Base-by-base conservation (phyloP, 225 moss, liverwort and hornwort genomes). In the Lunularia cruciata region DNA sequence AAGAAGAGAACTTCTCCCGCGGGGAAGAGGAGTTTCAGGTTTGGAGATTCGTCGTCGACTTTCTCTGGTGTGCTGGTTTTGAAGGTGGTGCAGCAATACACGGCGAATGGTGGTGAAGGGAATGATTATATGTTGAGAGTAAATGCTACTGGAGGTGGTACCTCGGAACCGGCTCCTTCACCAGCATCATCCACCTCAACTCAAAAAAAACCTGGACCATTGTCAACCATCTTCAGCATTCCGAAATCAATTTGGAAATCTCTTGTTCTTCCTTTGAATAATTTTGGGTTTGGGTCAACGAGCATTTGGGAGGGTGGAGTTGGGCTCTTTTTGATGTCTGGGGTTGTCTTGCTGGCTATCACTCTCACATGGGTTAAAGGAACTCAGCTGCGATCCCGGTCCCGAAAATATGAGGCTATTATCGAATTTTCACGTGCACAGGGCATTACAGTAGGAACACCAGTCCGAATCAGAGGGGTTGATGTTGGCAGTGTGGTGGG, bases 291-390 rank as follows among this genome's bases (percentile, higher is more conserved):
- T 47, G 98, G 98, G 15, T 91, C 93, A 39, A 87, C 89, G 19
- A 93, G 91, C 77, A 83, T 98, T 13, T 93, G 96, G 96, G 96
- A 98, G 60, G 98, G 98, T 4, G 98, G 93, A 6, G 93, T 98
- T 2, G 98, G 98, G 0, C 77, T 98, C 0, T 98, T 98, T 61
- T 47, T 98, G 18, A 47, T 87, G 47, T 85, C 93, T 1, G 96
- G 96, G 37, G 81, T 81, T 35, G 62, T 98, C 16, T 76, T 98
- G 30, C 67, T 98, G 14, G 85, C 85, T 47, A 65, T 91, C 65
- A 78, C 85, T 49, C 58, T 98, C 0, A 79, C 81, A 2, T 98
- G 96, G 96, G 93, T 98, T 67, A 98, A 86, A 52, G 96, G 96
- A 18, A 76, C 72, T 25, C 92, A 93, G 78, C 78, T 93, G 59